Evolutionary conservation across 306 rosid species (phyloP), one percentile per base, ranked within the genome.

Genomic region (Sesbania bispinosa): DNA sequence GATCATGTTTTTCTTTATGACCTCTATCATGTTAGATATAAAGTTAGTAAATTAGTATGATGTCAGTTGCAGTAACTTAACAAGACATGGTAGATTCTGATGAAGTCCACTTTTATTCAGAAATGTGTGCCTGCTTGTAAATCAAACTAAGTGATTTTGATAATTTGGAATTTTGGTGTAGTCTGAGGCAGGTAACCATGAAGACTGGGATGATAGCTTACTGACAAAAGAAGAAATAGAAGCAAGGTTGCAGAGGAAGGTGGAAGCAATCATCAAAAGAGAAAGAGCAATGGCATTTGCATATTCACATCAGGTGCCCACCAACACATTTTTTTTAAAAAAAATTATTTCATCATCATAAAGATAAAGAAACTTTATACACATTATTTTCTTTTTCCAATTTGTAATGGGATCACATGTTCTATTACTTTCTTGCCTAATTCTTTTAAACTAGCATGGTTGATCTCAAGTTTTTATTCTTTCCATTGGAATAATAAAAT

Each of bases 241-340:
- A 63, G 87, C 80, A 35, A 87, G 96, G 75, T 29, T 88, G 90
- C 99, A 95, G 78, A 91, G 80, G 77, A 95, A 88, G 82, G 93
- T 90, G 1, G 96, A 91, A 68, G 99, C 99, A 19, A 77, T 91
- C 50, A 74, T 95, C 82, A 95, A 91, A 79, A 89, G 99, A 80
- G 99, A 95, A 30, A 88, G 96, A 76, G 87, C 93, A 48, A 95
- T 89, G 99, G 97, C 99, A 63, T 95, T 89, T 69, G 93, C 99
- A 45, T 89, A 89, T 78, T 94, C 98, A 15, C 90, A 89, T 81
- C 97, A 89, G 95, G 97, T 90, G 77, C 61, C 57, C 71, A 6
- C 50, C 29, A 57, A 52, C 62, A 48, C 69, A 74, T n/a, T n/a
- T n/a, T n/a, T n/a, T n/a, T n/a, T n/a, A n/a, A n/a, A n/a, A n/a